Base-by-base conservation (phyloP, 352 stramenopile genomes). In the Phytopythium sindhum region DNA sequence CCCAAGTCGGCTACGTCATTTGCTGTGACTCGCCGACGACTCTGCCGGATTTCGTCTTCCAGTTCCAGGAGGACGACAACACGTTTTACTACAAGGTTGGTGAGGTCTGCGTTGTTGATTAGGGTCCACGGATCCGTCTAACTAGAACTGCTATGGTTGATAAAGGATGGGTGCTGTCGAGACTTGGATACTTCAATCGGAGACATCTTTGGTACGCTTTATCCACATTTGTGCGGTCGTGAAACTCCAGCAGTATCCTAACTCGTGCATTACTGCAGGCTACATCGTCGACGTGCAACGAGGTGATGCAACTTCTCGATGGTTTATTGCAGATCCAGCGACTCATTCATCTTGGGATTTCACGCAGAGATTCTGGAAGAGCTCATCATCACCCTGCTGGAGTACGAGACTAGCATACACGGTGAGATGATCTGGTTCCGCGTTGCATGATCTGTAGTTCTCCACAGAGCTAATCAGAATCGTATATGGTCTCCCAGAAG, bases 1-100 rank as follows among this genome's bases (percentile, higher is more conserved):
- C 88, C 61, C 88, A 93, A 81, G 80, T 95, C 37, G 88, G 88
- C 14, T 96, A 94, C 68, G 86, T 93, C 17, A 85, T 96, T 33
- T 91, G 80, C 57, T 93, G 84, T 51, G 80, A 92, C 61, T 79
- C 81, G 7, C 71, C 77, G 12, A 92, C 80, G 28, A 78, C 74
- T 42, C 60, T 93, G 17, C 73, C 84, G 23, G 82, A 89, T 48
- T 96, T 96, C 41, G 73, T 90, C 15, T 96, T 94, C 60, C 87
- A 96, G 68, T 96, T 94, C 61, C 85, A 94, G 81, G 86, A 94
- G 78, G 86, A 93, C 50, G 84, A 93, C 24, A 77, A 78, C 2
- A 92, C 85, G 2, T 93, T 93, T 63, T 94, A 92, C 57, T 96
- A 93, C 77, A 96, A 96, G 73, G 87, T 94, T 7, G n/a, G 33